Evolutionary conservation across 331 rosid species (phyloP), one percentile per base, ranked within the genome.

Genomic region (Stylosanthes scabra): DNA sequence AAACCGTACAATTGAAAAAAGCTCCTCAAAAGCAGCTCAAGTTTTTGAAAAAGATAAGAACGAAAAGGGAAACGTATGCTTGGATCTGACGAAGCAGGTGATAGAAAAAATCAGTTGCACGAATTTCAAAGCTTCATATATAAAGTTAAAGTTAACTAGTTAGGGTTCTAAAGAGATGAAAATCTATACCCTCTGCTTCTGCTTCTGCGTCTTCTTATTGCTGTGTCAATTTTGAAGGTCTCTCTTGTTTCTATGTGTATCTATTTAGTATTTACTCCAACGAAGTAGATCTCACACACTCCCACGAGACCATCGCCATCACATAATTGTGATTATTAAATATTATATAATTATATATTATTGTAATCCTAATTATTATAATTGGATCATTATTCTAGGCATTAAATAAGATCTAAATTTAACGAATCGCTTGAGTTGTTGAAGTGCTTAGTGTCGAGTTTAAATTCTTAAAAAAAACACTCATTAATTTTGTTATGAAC

Each of bases 81-180:
- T 64, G 92, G 96, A 89, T 92, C 96, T 81, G 85, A 81, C 41
- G 44, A 20, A 46, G 67, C 78, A 77, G 65, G 11, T n/a, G 46
- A 15, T 31, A 56, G 64, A 46, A 61, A 63, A 52, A 56, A 56
- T 60, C 80, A 66, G 69, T 52, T 54, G 71, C 82, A 72, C 89
- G 47, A 63, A 81, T 29, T 70, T 75, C 79, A 31, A 87, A 66
- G 37, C 5, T 31, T 31, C 37, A 5, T 31, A 31, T 4, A n/a
- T n/a, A n/a, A 20, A 31, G 37, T 31, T 78, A 71, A 75, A 29
- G 72, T 72, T 41, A 41, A 59, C 44, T 51, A 63, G 40, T 40
- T 85, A 81, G 84, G 86, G 86, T 82, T 81, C 67, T 50, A 27
- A n/a, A 2, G 15, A 50, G 27, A 51, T 7, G 11, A 63, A 68